A percentile compares a stretch with the other conserved stretches of the same genome.
Conservation (phyloP, 257 asterid species). For the Petrea volubilis region DNA sequence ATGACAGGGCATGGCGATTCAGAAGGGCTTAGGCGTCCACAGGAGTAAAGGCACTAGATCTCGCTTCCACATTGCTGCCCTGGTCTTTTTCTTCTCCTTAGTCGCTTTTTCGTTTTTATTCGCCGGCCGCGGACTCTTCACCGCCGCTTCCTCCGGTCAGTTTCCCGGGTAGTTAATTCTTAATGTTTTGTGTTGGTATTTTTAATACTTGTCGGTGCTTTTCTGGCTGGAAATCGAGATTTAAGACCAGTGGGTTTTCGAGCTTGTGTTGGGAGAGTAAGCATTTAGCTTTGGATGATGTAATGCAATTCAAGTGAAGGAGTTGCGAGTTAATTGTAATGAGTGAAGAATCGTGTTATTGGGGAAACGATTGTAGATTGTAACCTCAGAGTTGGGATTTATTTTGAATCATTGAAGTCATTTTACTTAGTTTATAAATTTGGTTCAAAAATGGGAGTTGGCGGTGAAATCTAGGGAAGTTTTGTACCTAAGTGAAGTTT, state of each 20-base stretch:
- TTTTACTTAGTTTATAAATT: constrained; percentile 11
- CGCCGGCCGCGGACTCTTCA: constrained; percentile 48
- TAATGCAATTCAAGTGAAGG: not conserved
- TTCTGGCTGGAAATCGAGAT: not conserved
- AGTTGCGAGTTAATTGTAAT: constrained; percentile 5
- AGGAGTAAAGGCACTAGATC: constrained; percentile 47
- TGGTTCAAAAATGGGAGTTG: not conserved
- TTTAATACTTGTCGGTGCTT: not conserved
- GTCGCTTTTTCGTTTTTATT: constrained; percentile 40
- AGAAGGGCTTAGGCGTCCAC: constrained; percentile 38
- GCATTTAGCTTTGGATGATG: not conserved
- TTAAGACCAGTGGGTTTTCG: not conserved
- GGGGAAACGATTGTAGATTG: constrained; percentile 3
- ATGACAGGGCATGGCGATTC: constrained; percentile 52
- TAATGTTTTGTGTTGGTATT: not conserved
- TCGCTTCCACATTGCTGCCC: constrained; percentile 29
- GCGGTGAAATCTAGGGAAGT: constrained; percentile 7
- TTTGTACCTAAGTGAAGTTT: not conserved
- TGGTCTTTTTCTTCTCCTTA: constrained; percentile 32
- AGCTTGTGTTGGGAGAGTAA: not conserved
- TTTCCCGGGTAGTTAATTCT: not conserved
- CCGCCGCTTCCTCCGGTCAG: constrained; percentile 53
- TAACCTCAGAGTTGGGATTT: constrained; percentile 2
- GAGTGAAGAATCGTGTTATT: not conserved
- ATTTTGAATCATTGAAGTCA: not conserved